phyloP scores from a whole-genome alignment of 169 alveolate species.

The Blepharisma undulans region DNA sequence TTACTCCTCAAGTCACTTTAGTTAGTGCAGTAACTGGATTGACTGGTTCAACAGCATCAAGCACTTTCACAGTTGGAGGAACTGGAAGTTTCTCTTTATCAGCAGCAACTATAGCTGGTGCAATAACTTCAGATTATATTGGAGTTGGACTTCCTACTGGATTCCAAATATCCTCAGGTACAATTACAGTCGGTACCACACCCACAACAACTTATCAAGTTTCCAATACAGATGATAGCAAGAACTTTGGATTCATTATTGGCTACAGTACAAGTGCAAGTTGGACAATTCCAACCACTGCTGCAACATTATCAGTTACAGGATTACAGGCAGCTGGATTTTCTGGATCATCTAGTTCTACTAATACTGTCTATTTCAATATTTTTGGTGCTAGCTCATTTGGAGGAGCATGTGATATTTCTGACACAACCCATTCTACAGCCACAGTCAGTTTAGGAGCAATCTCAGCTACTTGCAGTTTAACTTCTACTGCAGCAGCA shows the following conservation, averaged over 20 bases:
- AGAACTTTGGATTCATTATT: too few relatives aligned
- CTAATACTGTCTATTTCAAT: neutral
- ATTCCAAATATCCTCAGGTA: neutral
- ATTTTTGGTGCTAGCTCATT: neutral
- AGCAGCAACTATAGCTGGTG: too few relatives aligned
- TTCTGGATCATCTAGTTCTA: neutral
- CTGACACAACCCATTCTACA: too few relatives aligned
- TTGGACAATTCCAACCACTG: neutral
- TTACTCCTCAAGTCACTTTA: too few relatives aligned
- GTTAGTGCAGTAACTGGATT: too few relatives aligned
- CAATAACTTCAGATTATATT: too few relatives aligned
- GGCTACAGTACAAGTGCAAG: too few relatives aligned
- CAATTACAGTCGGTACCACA: neutral
- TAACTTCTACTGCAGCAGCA: neutral
- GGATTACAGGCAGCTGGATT: neutral
- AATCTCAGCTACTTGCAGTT: neutral
- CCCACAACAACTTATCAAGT: neutral
- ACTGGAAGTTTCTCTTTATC: neutral
- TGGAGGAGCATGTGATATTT: neutral
- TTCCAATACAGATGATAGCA: too few relatives aligned
- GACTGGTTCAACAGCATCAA: neutral
- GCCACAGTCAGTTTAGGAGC: neutral
- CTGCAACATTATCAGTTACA: neutral
- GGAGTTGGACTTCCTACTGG: neutral
- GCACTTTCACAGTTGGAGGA: neutral